A percentile compares a stretch with the other conserved stretches of the same genome.
Evolutionary conservation across 306 rosid genomes (phyloP).

Genomic region (Dalbergia cultrata): DNA sequence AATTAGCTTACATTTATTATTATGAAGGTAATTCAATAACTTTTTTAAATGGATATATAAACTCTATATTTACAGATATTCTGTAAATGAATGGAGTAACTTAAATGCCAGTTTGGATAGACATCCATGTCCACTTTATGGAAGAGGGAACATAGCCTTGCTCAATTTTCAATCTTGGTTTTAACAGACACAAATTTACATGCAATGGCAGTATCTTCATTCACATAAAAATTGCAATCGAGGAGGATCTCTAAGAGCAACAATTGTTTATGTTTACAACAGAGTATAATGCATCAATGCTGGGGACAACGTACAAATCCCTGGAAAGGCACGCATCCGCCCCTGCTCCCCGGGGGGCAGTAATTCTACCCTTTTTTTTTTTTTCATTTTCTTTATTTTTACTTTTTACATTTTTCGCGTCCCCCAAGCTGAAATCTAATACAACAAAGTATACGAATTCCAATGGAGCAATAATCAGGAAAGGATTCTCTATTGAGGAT

Average conservation of each 20-base stretch:
- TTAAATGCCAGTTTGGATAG: too few relatives aligned
- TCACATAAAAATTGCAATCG: not conserved
- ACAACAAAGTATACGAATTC: not conserved
- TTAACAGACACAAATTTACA: not conserved
- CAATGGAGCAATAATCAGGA: constrained; percentile 1
- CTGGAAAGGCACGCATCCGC: not conserved
- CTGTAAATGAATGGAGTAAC: not conserved
- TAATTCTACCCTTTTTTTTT: constrained; percentile 33
- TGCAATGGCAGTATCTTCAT: not conserved
- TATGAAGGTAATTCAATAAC: too few relatives aligned
- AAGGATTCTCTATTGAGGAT: constrained; percentile 65
- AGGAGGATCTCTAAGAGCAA: not conserved
- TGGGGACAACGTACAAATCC: not conserved
- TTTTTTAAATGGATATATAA: too few relatives aligned
- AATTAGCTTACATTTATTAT: too few relatives aligned
- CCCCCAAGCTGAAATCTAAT: constrained; percentile 7
- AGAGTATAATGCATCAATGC: constrained; percentile 2
- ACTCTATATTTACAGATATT: too few relatives aligned
- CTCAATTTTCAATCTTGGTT: not conserved
- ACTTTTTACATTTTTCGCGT: not conserved
- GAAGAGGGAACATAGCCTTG: not conserved
- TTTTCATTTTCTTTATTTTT: not conserved
- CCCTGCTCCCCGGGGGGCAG: not conserved
- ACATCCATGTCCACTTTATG: too few relatives aligned
- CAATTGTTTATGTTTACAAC: constrained; percentile 30